phyloP scores from a whole-genome alignment of 2,329 filamentous ascomycete genomes.

The Huntiella bhutanensis region DNA sequence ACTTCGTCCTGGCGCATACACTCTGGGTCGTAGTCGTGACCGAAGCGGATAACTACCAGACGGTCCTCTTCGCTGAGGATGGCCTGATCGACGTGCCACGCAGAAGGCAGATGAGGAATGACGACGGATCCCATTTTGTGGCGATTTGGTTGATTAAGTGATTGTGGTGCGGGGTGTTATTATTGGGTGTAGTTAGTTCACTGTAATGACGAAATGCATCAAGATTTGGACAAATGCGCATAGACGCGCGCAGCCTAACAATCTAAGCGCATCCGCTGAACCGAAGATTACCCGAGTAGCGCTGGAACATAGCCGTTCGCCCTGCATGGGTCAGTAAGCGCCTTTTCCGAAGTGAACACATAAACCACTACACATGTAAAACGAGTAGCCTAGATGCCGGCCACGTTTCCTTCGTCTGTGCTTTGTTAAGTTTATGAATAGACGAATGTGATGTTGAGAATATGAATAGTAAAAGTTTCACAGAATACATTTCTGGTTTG shows the following conservation, averaged over 20 bases:
- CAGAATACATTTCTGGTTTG: background rate
- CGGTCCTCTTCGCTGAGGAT: constrained; percentile 83
- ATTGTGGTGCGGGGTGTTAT: background rate
- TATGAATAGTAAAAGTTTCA: background rate
- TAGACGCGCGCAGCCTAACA: background rate
- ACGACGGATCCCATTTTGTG: constrained; percentile 58
- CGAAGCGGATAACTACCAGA: constrained; percentile 84
- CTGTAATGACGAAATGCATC: background rate
- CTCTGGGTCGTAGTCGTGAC: constrained; percentile 65
- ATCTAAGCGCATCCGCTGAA: background rate
- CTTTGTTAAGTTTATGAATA: background rate
- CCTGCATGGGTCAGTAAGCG: background rate
- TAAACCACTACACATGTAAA: background rate
- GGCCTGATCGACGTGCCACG: constrained; percentile 97
- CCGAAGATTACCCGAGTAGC: background rate
- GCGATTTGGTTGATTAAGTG: background rate
- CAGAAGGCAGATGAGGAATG: constrained; percentile 73
- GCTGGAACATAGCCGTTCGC: background rate
- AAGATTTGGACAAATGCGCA: background rate
- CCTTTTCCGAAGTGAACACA: constrained; percentile 1
- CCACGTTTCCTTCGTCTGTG: background rate
- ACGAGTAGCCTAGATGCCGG: background rate
- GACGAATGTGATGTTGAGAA: too few relatives aligned
- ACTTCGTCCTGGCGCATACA: constrained; percentile 33
- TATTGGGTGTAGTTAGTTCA: background rate